Base-by-base conservation (phyloP, 805 yeast genomes). In the Saturnispora sekii region DNA sequence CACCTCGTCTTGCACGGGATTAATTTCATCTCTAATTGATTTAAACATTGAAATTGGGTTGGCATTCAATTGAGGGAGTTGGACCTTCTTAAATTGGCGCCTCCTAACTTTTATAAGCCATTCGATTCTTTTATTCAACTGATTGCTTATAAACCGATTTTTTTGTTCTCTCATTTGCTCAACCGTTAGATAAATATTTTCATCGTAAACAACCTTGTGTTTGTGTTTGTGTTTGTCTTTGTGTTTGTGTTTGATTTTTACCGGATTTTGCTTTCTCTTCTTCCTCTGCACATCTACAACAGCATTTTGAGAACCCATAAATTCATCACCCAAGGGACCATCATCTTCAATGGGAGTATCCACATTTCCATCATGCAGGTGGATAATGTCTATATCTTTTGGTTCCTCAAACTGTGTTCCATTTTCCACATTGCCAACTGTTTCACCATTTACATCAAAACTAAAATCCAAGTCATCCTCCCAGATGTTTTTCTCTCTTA, bases 391-490 rank as follows among this genome's bases (percentile, higher is more conserved):
- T 5, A 21, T 4, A 4, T 49, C 47, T 10, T 46, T 41, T 10
- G 15, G 44, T 2, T n/a, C 8, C n/a, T 26, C 4, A 3, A 15
- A 9, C 14, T 29, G 14, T 5, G 17, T 15, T 7, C 41, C 38
- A 7, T 30, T 28, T 21, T 21, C 8, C 26, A 21, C 8, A 9
- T 28, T 17, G 8, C 43, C 45, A 14, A 50, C 48, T 12, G 44
- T 37, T 5, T 51, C 45, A 2, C 56, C 57, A 34, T 53, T 40
- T 10, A 32, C 46, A 41, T 50, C 55, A 45, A 53, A 51, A 6
- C 38, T 41, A 39, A 53, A 53, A 34, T 46, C 50, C 11, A 46
- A 38, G 4, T 48, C 50, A 8, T 46, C 38, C 12, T 40, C 39
- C 37, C 46, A 42, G 12, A 48, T 42, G 17, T 40, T 33, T 15